Base-by-base conservation (phyloP, 306 rosid species). In the Glycine soja region DNA sequence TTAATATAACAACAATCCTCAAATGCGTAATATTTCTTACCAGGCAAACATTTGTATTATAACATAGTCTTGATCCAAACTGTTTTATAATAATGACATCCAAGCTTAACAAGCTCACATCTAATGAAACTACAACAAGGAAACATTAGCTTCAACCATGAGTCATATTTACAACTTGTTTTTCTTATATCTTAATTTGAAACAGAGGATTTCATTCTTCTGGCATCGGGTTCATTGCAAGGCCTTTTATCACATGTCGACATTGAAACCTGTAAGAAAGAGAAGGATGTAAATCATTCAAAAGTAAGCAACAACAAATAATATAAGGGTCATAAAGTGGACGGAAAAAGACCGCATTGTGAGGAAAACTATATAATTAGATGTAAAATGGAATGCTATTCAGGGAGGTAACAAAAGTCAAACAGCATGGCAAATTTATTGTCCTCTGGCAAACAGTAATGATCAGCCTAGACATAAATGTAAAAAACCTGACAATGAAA, bases 201-300 rank as follows among this genome's bases (percentile, higher is more conserved):
- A 70, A 67, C 16, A 32, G 43, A 72, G 65, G 67, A 76, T 72
- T 86, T 88, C 88, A 91, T 87, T 87, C 95, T 85, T 91, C 97
- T 47, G 87, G 74, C 52, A 78, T 84, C 56, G 79, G 71, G 77
- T 89, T 89, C 88, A 83, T 87, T 68, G 89, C 85, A 53, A 95
- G 82, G 83, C 99, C 98, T 86, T 89, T 93, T 85, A 95, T 88
- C 53, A 83, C 93, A 68, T 95, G 98, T 47, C 97, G 92, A 85
- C 99, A 95, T 58, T 95, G 99, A 86, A 93, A 95, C 99, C 99
- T 95, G 86, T 14, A 72, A 58, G 59, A 34, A 38, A 85, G 69
- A 10, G 58, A 75, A 76, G 11, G 30, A 46, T 40, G 75, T 0
- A 72, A 79, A 74, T 76, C 64, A 79, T 40, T 34, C n/a, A 42